Evolutionary conservation across 148 eudicot species (phyloP), one percentile per base, ranked within the genome.

Genomic region (Cornus controversa): DNA sequence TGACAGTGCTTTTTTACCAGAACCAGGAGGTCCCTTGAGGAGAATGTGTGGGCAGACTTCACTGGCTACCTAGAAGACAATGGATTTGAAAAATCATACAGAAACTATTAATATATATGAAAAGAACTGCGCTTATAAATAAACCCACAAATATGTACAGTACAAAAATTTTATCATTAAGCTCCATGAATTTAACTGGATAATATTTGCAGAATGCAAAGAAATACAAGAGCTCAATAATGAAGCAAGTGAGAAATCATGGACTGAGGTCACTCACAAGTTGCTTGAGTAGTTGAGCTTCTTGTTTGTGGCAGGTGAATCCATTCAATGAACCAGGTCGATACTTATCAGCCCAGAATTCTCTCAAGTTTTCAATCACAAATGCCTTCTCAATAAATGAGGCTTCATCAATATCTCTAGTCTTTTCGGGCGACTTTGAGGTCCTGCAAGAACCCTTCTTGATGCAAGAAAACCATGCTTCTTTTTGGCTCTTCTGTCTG

Each of bases 311-410:
- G 80, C 89, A 87, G 75, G 82, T 79, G 79, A 87, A 87, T 11
- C 80, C 89, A 50, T 76, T 66, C 70, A 87, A 77, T 42, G 89
- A 84, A 71, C 75, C 72, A 60, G 89, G 89, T 70, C 82, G 89
- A 80, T 87, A 76, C 62, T 87, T 87, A 67, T 87, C 89, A 62
- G 87, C 89, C 89, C 89, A 87, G 54, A 87, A 79, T 67, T 78
- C 84, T 72, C 89, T 84, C 37, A 84, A 74, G 82, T 42, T 82
- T 76, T 87, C 87, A 40, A 84, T 85, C 68, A 87, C 89, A 78
- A 75, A 70, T 18, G 89, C 89, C 68, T 82, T 87, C 75, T 73
- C 84, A 66, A 87, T 87, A 65, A 84, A 79, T 16, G 84, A 68
- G 72, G 85, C 78, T 65, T 87, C 89, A 66, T 84, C 85, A 29